A percentile compares a stretch with the other conserved stretches of the same genome.
Evolutionary conservation across 116 monocot genomes (phyloP).

Genomic region (Zostera marina): DNA sequence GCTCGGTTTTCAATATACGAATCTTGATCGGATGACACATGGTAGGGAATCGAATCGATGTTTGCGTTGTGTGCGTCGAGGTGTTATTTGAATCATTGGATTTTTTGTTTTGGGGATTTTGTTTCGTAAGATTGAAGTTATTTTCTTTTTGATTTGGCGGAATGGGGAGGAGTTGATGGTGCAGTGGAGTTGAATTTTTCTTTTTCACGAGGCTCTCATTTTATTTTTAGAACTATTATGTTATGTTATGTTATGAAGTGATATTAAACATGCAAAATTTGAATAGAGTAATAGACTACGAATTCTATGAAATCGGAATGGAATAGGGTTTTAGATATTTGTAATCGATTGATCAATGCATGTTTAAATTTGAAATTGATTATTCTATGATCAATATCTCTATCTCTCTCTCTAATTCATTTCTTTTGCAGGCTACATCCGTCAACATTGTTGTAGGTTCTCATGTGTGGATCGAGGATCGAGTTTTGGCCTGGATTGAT

Average conservation of each 20-base stretch:
- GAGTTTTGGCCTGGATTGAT: conserved; percentile 58
- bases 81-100: not conserved
- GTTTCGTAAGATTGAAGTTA: no score
- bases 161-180: no score
- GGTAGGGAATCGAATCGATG: conserved; percentile 2
- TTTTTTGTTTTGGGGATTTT: not conserved
- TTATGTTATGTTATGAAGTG: no score
- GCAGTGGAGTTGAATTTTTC: no score
- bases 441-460: conserved; percentile 73
- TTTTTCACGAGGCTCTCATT: no score
- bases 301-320: no score
- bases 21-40: conserved; percentile 7
- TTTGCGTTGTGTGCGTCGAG: not conserved
- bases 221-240: no score
- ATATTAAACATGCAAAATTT: no score
- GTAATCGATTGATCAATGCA: not conserved
- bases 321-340: no score
- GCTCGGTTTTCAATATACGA: not conserved
- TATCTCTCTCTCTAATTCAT: not conserved
- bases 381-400: not conserved
- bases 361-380: not conserved
- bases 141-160: no score
- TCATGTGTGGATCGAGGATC: conserved; percentile 80
- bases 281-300: no score
- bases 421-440: conserved; percentile 33